phyloP scores from a whole-genome alignment of 2,329 filamentous ascomycete species.

The Cordyceps cateniannulata region DNA sequence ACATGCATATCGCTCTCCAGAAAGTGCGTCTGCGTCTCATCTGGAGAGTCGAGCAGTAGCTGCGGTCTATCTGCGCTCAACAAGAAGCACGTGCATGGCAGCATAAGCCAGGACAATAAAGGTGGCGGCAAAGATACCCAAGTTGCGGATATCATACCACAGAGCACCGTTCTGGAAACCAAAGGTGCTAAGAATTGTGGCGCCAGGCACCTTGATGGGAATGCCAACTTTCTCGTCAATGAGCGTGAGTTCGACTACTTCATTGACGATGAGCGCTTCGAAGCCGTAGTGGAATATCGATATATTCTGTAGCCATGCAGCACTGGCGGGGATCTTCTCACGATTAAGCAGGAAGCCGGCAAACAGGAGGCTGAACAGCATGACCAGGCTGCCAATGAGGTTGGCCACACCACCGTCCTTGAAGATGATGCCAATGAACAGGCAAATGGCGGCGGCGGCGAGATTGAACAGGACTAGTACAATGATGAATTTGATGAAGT shows the following conservation, averaged over 20 bases:
- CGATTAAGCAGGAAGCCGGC: slow-evolving; percentile 92
- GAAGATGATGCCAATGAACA: slow-evolving; percentile 95
- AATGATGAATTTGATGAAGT: slow-evolving; percentile 88
- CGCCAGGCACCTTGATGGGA: slow-evolving; percentile 92
- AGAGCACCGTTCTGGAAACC: slow-evolving; percentile 85
- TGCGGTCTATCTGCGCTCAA: slow-evolving; percentile 64
- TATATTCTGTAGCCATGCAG: slow-evolving; percentile 84
- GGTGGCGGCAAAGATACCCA: slow-evolving; percentile 72
- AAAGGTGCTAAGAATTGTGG: slow-evolving; percentile 88
- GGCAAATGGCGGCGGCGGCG: slow-evolving; percentile 83
- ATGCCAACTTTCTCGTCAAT: slow-evolving; percentile 93
- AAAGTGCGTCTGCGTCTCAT: background rate
- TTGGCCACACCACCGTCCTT: slow-evolving; percentile 88
- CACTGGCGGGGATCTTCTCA: slow-evolving; percentile 78
- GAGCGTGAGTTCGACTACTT: slow-evolving; percentile 83
- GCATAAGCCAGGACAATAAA: slow-evolving; percentile 85
- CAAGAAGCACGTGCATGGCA: slow-evolving; percentile 88
- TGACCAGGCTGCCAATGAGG: slow-evolving; percentile 86
- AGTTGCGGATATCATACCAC: slow-evolving; percentile 75
- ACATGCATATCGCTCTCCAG: background rate
- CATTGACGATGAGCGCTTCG: slow-evolving; percentile 93
- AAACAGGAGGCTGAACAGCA: slow-evolving; percentile 95
- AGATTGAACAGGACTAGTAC: slow-evolving; percentile 95
- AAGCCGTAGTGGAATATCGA: slow-evolving; percentile 99
- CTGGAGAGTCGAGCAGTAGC: background rate